These are phyloP conservation scores for Pythium coloratum DNA, from an alignment of 352 stramenopile genomes.

Conservation along the genomic window DNA sequence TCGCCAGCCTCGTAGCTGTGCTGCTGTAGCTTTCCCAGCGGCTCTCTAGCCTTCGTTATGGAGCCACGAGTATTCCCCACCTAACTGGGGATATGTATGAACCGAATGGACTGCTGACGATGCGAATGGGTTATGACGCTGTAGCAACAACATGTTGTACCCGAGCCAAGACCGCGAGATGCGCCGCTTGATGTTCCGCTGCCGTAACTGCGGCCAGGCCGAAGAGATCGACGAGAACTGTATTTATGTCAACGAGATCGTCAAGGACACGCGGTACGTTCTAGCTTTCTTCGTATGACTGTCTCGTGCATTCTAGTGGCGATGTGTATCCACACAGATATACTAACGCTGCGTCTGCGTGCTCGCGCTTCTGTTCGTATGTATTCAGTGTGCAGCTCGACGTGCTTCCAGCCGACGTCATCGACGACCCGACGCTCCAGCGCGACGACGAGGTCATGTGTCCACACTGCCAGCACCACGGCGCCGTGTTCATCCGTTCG, in stretches of 20 bases:
- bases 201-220: conserved; percentile 83
- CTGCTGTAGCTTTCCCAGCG: neutral
- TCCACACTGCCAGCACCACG: conserved; percentile 75
- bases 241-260: conserved; percentile 92
- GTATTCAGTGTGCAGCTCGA: conserved; percentile 74
- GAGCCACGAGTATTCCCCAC: neutral
- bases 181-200: conserved; percentile 83
- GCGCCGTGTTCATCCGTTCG: conserved; percentile 86
- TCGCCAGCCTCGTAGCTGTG: neutral
- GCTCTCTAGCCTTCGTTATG: neutral
- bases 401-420: conserved; percentile 82
- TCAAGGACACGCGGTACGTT: conserved; percentile 83
- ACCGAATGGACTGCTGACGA: neutral
- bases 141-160: conserved; percentile 92
- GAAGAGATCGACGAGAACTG: conserved; percentile 88
- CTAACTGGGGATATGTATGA: neutral
- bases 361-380: neutral
- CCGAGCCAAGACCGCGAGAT: conserved; percentile 87
- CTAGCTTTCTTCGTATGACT: neutral
- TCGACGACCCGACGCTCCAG: conserved; percentile 88
- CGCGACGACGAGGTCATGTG: conserved; percentile 86
- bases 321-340: conserved; percentile 2
- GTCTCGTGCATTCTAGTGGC: too few relatives aligned
- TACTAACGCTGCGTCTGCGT: neutral
- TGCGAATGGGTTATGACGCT: neutral